Evolutionary conservation across 78 protist species (phyloP), one percentile per base, ranked within the genome.

Genomic region (Creolimax fragrantissima): DNA sequence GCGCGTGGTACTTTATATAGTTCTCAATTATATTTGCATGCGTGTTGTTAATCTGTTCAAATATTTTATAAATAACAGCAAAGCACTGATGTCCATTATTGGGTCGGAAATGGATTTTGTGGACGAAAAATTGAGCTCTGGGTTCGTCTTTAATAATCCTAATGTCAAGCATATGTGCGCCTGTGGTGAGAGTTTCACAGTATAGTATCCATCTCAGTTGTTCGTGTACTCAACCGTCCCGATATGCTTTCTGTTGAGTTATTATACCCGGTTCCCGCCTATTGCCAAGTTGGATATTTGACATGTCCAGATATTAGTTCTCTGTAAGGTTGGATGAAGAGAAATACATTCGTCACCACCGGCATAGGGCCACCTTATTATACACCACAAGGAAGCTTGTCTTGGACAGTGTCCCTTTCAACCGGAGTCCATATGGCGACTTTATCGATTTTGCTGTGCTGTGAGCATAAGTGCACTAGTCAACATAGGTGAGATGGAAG

Each of bases 31-130:
- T n/a, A n/a, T n/a, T n/a, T n/a, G n/a, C n/a, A n/a, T n/a, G n/a
- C n/a, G n/a, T n/a, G n/a, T n/a, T n/a, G n/a, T n/a, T n/a, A n/a
- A n/a, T n/a, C n/a, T n/a, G n/a, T n/a, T n/a, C n/a, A n/a, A n/a
- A n/a, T n/a, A n/a, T n/a, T n/a, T 58, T 58, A 32, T 7, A 6
- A 88, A 35, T 7, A 35, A 2, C 67, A 45, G 83, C 24, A 90
- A 90, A 32, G 92, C 92, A 24, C 92, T 90, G 17, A 90, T 90
- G 92, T 58, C 92, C 43, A n/a, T 90, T 17, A 90, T 90, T 2
- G 92, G 92, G 88, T 45, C 92, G 83, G 92, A 90, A 66, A 90
- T 90, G 92, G 92, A 90, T 36, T 90, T n/a, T 11, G 86, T 90
- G 47, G 92, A 44, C 7, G 92, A 90, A 35, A n/a, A 44, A 45